These are phyloP conservation scores for Xylaria cubensis DNA, from an alignment of 495 filamentous ascomycete species.

Conservation along the genomic window DNA sequence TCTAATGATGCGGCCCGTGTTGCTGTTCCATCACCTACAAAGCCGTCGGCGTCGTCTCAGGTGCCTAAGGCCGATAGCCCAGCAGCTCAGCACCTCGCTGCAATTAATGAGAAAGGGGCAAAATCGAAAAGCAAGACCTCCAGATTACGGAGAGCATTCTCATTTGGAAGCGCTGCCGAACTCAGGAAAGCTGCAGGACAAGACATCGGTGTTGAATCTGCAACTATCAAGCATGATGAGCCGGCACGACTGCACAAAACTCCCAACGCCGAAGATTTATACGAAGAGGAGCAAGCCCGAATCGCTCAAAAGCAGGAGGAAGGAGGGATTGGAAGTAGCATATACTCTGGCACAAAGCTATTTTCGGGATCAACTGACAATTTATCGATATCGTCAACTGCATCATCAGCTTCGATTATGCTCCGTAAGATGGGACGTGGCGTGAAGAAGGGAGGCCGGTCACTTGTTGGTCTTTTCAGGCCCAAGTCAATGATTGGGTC, in stretches of 20 bases:
- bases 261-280: slow-evolving; percentile 71
- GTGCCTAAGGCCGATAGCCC: slow-evolving; percentile 59
- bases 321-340: slow-evolving; percentile 87
- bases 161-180: slow-evolving; percentile 95
- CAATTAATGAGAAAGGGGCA: slow-evolving; percentile 75
- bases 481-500: slow-evolving; percentile 90
- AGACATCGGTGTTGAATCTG: slow-evolving; percentile 61
- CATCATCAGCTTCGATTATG: slow-evolving; percentile 98
- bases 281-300: slow-evolving; percentile 78
- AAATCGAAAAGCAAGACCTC: slow-evolving; percentile 81
- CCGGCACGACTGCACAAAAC: slow-evolving; percentile 75
- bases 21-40: slow-evolving; percentile 44
- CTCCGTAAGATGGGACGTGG: slow-evolving; percentile 99
- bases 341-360: slow-evolving; percentile 87
- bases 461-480: slow-evolving; percentile 91
- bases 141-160: slow-evolving; percentile 90
- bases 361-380: slow-evolving; percentile 96
- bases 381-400: slow-evolving; percentile 94
- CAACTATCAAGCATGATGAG: slow-evolving; percentile 59
- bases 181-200: slow-evolving; percentile 71
- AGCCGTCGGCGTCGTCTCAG: slow-evolving; percentile 40
- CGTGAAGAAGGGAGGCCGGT: slow-evolving; percentile 89
- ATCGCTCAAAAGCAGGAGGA: slow-evolving; percentile 92
- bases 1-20: slow-evolving; percentile 44
- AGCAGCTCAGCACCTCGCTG: slow-evolving; percentile 79